Evolutionary conservation across 2,329 filamentous ascomycete species (phyloP).

Genomic region (Colletotrichum ledebouriae): DNA sequence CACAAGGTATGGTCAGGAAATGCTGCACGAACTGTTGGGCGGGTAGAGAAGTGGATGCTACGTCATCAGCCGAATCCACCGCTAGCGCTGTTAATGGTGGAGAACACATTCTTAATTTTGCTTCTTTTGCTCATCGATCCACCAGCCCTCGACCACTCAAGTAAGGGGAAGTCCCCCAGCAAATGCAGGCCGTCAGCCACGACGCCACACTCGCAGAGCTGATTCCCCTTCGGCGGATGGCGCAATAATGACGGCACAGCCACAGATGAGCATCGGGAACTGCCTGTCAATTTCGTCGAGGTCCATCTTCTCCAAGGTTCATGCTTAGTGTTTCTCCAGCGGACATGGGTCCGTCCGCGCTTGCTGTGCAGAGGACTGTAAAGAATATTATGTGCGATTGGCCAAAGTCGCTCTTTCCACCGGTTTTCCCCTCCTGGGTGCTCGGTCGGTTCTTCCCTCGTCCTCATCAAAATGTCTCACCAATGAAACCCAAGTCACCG

Average conservation of each 20-base stretch:
- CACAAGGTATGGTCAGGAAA: not conserved
- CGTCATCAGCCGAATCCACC: slow-evolving; percentile 37
- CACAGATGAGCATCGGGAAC: slow-evolving; percentile 23
- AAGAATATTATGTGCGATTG: too few species aligned
- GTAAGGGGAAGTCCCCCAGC: not conserved
- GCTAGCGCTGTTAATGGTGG: slow-evolving; percentile 13
- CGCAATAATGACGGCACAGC: slow-evolving; percentile 34
- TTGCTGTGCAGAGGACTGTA: too few species aligned
- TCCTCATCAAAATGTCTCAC: slow-evolving; percentile 31
- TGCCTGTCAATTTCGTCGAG: slow-evolving; percentile 16
- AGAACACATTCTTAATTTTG: slow-evolving; percentile 27
- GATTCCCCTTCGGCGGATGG: not conserved
- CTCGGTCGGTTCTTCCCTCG: not conserved
- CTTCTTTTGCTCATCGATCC: slow-evolving; percentile 24
- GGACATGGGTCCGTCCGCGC: not conserved
- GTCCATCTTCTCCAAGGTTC: slow-evolving; percentile 7
- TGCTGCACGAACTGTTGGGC: slow-evolving; percentile 31
- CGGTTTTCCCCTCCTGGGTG: not conserved
- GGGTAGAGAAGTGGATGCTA: slow-evolving; percentile 33
- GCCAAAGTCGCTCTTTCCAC: too few species aligned
- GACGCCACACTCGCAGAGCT: slow-evolving; percentile 33
- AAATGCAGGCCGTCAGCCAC: slow-evolving; percentile 34
- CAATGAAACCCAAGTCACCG: slow-evolving; percentile 23
- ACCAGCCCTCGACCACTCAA: slow-evolving; percentile 24
- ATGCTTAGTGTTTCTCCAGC: slow-evolving; percentile 31